Evolutionary conservation across 1,139 yeast genomes (phyloP), one percentile per base, ranked within the genome.

Genomic region (Meyerozyma carpophila): DNA sequence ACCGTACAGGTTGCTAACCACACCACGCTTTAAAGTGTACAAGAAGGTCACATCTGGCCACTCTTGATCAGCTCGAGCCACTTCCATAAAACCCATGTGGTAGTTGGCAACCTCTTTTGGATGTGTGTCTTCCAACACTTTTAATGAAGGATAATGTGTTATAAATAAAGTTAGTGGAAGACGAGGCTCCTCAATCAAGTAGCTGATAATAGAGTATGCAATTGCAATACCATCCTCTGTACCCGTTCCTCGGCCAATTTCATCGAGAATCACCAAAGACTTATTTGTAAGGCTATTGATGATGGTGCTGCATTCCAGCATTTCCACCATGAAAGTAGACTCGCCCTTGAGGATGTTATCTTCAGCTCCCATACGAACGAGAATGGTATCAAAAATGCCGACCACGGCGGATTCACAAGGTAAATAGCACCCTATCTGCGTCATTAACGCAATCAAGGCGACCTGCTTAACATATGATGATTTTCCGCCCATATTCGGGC

Each of bases 161-260:
- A 91, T 88, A 62, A 90, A 91, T 20, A 91, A 61, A 0, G 86
- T 75, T 38, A 86, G 63, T 0, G 93, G 84, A 36, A 73, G 55
- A 5, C 63, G 66, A 0, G 65, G 54, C 16, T 59, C 58, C 27
- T 68, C 69, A 4, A 82, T 64, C 43, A 90, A 73, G 53, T 86
- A 82, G 45, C 78, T 73, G 46, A 93, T 65, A 2, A 93, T 83
- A 0, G 95, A 73, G 56, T 82, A 79, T 0, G 98, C 97, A 31
- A 93, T 81, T 0, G 95, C 81, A 32, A 84, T 84, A 0, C 98
- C 98, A 63, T 93, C 98, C 46, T 73, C 71, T 0, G 98, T 90
- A 0, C 96, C 85, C 0, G 98, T 93, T 5, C 89, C 94, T 42
- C 93, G 65, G 4, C 95, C 95, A 32, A 81, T 72, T 49, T 81